Evolutionary conservation across 176 grass and related monocot genomes (phyloP).

Genomic region (Oryza rufipogon): DNA sequence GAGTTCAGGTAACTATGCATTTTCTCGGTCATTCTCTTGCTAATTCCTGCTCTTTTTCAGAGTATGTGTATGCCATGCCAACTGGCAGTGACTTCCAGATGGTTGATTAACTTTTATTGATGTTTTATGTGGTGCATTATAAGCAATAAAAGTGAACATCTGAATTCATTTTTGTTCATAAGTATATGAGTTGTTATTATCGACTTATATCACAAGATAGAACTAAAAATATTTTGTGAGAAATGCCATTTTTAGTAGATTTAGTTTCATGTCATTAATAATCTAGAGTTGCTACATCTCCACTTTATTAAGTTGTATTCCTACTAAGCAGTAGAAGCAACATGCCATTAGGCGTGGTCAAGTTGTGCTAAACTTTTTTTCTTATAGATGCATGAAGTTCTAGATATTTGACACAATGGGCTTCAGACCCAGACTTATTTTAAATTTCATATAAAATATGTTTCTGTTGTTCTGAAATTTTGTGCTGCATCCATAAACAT

Average conservation of each 20-base stretch:
- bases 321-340: background rate
- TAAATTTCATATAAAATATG: background rate
- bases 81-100: background rate
- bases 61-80: background rate
- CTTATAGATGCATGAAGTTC: too few relatives aligned
- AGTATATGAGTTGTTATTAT: background rate
- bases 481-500: background rate
- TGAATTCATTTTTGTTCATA: background rate
- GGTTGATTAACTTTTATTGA: background rate
- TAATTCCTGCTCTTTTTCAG: too few relatives aligned
- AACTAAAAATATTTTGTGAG: background rate
- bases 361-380: background rate
- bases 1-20: conserved; percentile 64
- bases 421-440: background rate
- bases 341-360: background rate
- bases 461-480: background rate
- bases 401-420: too few relatives aligned
- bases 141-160: background rate
- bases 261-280: background rate
- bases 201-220: background rate
- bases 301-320: background rate
- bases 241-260: background rate
- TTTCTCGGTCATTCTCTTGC: background rate
- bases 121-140: background rate
- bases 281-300: background rate